phyloP scores from a whole-genome alignment of 495 filamentous ascomycete species.

The Letharia columbiana region DNA sequence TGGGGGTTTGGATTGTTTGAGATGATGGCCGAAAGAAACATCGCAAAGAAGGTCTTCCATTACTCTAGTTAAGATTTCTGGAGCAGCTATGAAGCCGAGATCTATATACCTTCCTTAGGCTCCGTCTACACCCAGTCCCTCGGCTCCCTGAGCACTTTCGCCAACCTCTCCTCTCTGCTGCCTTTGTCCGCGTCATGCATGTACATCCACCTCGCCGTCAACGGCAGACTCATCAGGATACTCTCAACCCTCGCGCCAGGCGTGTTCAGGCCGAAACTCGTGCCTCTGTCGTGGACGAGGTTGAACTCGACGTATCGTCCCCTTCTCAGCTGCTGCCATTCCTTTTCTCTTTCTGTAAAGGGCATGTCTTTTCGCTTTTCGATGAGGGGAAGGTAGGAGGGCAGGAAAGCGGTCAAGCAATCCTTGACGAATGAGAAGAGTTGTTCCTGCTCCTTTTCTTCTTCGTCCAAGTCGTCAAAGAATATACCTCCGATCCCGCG shows the following conservation, averaged over 20 bases:
- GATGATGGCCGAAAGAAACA: background rate
- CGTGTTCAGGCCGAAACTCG: conserved; percentile 87
- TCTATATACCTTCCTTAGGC: too few relatives aligned
- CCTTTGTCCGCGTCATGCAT: conserved; percentile 78
- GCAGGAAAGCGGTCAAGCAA: conserved; percentile 77
- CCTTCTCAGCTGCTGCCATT: conserved; percentile 91
- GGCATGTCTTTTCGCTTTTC: conserved; percentile 82
- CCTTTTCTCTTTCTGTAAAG: conserved; percentile 74
- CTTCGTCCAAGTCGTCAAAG: conserved; percentile 92
- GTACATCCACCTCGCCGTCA: conserved; percentile 91
- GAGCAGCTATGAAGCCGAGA: background rate
- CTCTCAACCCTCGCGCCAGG: conserved; percentile 88
- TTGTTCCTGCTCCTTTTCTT: conserved; percentile 77
- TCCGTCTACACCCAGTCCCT: conserved; percentile 71
- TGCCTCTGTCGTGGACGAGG: conserved; percentile 92
- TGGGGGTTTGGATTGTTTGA: background rate
- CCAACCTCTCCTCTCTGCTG: conserved; percentile 63
- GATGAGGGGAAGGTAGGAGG: conserved; percentile 86
- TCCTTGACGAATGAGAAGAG: conserved; percentile 87
- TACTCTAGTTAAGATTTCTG: background rate
- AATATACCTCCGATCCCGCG: conserved; percentile 94
- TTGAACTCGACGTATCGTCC: conserved; percentile 98
- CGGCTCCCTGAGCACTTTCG: conserved; percentile 77
- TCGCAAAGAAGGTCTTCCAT: background rate
- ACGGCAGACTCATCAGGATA: conserved; percentile 92